Evolutionary conservation across 352 stramenopile genomes (phyloP).

Genomic region (Globisporangium nodosum): DNA sequence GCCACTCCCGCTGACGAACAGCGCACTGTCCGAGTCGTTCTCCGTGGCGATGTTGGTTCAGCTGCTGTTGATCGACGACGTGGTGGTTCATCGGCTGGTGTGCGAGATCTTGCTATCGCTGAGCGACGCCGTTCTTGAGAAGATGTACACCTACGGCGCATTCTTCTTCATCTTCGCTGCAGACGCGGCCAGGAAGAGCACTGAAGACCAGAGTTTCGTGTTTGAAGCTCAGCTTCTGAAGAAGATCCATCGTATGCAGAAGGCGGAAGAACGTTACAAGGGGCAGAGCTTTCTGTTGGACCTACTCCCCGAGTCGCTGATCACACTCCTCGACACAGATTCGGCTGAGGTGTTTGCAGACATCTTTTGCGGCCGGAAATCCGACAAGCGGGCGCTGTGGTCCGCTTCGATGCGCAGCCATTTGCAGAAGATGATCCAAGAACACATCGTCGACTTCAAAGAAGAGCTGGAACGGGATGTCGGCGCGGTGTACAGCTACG

Average conservation of each 20-base stretch:
- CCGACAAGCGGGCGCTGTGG: constrained; percentile 70
- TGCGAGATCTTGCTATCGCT: constrained; percentile 65
- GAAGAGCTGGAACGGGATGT: constrained; percentile 50
- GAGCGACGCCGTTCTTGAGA: constrained; percentile 34
- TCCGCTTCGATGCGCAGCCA: constrained; percentile 61
- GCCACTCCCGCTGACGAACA: constrained; percentile 54
- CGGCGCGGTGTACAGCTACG: constrained; percentile 48
- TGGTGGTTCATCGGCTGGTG: constrained; percentile 36
- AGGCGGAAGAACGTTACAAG: constrained; percentile 30
- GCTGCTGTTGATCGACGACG: constrained; percentile 56
- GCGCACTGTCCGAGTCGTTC: constrained; percentile 36
- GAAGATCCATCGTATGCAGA: constrained; percentile 57
- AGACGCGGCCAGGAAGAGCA: constrained; percentile 18
- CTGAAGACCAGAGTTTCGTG: constrained; percentile 33
- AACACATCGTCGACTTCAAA: constrained; percentile 71
- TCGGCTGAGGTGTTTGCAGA: constrained; percentile 56
- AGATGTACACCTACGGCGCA: constrained; percentile 47
- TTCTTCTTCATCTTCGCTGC: constrained; percentile 77
- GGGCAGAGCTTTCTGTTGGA: constrained; percentile 65
- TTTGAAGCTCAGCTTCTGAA: constrained; percentile 57
- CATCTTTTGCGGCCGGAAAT: constrained; percentile 46
- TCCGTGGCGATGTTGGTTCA: constrained; percentile 56
- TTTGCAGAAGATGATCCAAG: constrained; percentile 62
- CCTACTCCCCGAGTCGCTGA: constrained; percentile 70
- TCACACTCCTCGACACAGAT: constrained; percentile 61